These are phyloP conservation scores for Cladobotryum mycophilum DNA, from an alignment of 2,329 filamentous ascomycete species.

Conservation along the genomic window DNA sequence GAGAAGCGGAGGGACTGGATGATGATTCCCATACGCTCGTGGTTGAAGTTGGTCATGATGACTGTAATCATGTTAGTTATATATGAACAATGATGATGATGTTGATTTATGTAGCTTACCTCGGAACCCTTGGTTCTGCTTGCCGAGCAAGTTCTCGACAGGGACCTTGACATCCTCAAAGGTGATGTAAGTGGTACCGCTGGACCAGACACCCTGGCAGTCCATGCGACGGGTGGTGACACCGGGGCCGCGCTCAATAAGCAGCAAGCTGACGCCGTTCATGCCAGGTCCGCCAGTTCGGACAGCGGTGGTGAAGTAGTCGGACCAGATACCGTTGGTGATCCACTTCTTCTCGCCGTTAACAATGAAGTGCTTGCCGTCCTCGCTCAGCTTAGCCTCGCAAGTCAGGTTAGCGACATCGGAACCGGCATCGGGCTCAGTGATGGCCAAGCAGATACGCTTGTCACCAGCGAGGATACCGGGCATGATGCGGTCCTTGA, in stretches of 20 bases:
- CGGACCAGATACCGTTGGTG: slow-evolving; percentile 92
- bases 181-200: slow-evolving; percentile 92
- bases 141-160: slow-evolving; percentile 96
- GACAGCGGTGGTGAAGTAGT: slow-evolving; percentile 97
- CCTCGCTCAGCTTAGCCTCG: slow-evolving; percentile 88
- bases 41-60: slow-evolving; percentile 99
- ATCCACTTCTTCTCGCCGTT: slow-evolving; percentile 99
- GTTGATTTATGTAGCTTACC: slow-evolving; percentile 33
- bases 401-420: slow-evolving; percentile 95
- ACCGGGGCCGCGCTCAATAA: slow-evolving; percentile 86
- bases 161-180: slow-evolving; percentile 99
- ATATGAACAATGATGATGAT: neutral
- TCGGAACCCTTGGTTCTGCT: slow-evolving; percentile 97
- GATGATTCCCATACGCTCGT: slow-evolving; percentile 97
- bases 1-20: slow-evolving; percentile 95
- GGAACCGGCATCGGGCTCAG: slow-evolving; percentile 88
- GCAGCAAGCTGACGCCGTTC: slow-evolving; percentile 84
- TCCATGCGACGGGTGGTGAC: slow-evolving; percentile 95
- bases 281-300: slow-evolving; percentile 84
- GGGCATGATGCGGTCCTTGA: slow-evolving; percentile 83
- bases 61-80: slow-evolving; percentile 39
- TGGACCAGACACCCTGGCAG: slow-evolving; percentile 95
- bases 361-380: slow-evolving; percentile 98
- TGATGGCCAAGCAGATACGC: slow-evolving; percentile 95
- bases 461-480: slow-evolving; percentile 88